Evolutionary conservation across 108 stramenopile species (phyloP), one percentile per base, ranked within the genome.

Genomic region (Nannochloropsis salina): DNA sequence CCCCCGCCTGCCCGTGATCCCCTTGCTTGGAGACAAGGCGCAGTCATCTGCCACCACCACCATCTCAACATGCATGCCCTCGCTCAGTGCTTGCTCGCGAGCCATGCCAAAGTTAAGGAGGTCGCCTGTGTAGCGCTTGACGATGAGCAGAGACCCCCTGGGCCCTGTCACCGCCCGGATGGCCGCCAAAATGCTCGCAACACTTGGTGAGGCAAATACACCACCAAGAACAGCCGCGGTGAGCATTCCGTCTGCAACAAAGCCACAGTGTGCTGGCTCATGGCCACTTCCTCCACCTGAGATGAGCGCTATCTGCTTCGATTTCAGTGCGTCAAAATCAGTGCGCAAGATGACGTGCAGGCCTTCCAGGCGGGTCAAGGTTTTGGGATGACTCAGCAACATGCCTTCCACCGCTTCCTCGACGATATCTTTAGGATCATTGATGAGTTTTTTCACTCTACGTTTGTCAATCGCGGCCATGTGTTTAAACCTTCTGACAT

Each of bases 81-180:
- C 91, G 20, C 89, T 82, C 85, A 90, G 82, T 96, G 89, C 89
- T 12, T 47, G 85, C 86, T 89, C 97, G 45, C 94, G 93, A 18
- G 99, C 99, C 94, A 98, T 95, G 31, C 97, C 98, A 88, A 99
- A 99, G 90, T 99, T 98, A 44, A 99, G 91, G 42, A 96, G 93
- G 91, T 99, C 99, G 10, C 90, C 90, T 2, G 98, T 98, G 92
- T 99, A 99, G 92, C 98, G 98, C 94, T 98, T 99, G 44, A 99
- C 95, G 45, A 99, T 90, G 51, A 99, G 87, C 42, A 98, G 86
- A 84, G 95, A 95, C 43, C 96, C 91, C 9, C 80, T 42, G 1
- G 93, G 90, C 4, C 91, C 88, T 9, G 96, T 93, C 1, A 92
- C 90, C 6, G 95, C 95, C 3, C 95, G 94, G 81, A 99, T 96